A percentile compares a stretch with the other conserved stretches of the same genome.
Conservation (phyloP, 177 flowering plant genomes). For the Vitis hybrid region DNA sequence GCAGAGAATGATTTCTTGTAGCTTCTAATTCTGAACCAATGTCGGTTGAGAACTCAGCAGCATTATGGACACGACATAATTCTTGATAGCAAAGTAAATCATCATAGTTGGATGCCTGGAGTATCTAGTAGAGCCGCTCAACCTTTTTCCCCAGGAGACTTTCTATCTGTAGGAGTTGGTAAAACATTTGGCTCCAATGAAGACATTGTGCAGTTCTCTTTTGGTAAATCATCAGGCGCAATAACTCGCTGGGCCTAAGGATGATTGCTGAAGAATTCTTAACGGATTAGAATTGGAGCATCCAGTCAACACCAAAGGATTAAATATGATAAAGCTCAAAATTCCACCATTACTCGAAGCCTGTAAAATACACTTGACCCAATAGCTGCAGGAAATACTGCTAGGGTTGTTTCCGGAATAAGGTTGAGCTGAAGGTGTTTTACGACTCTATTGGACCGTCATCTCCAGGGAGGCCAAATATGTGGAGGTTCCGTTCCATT, state of each 20-base stretch:
- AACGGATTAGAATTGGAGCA: too few relatives aligned
- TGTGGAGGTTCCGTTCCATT: constrained; percentile 87
- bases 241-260: too few relatives aligned
- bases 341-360: too few relatives aligned
- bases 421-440: too few relatives aligned
- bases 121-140: constrained; percentile 86
- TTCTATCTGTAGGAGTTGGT: constrained; percentile 52
- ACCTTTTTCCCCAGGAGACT: constrained; percentile 78
- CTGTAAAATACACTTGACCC: too few relatives aligned
- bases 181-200: constrained; percentile 3
- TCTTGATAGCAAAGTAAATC: constrained; percentile 87
- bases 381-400: too few relatives aligned
- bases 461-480: constrained; percentile 64
- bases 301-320: too few relatives aligned
- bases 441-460: constrained; percentile 3
- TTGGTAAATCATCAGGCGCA: too few relatives aligned
- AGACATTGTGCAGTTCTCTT: neutral
- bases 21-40: constrained; percentile 73
- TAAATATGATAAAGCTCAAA: too few relatives aligned
- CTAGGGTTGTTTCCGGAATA: too few relatives aligned
- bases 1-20: constrained; percentile 85
- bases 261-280: neutral
- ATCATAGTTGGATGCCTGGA: constrained; percentile 85
- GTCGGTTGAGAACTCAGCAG: constrained; percentile 84
- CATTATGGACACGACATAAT: constrained; percentile 75